Conservation (phyloP, 1,139 yeast genomes). For the Debaryomycetaceae sp. region DNA sequence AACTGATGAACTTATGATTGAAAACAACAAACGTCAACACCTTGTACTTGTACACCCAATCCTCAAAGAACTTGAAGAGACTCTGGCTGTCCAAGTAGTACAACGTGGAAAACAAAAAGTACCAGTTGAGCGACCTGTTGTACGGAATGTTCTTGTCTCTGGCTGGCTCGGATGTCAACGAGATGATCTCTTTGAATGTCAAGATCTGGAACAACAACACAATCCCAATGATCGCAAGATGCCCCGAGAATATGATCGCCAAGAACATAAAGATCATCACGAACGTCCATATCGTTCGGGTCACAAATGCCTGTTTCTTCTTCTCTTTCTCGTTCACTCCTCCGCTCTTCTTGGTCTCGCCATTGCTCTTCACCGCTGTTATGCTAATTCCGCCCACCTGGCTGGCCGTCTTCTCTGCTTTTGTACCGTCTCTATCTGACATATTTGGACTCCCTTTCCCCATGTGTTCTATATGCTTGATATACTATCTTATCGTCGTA, state of each 20-base stretch:
- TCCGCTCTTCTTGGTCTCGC: neutral
- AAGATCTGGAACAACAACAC: constrained; percentile 74
- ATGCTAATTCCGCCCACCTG: neutral
- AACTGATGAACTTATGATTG: constrained; percentile 83
- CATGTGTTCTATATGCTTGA: neutral
- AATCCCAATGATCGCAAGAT: constrained; percentile 69
- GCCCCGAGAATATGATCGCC: constrained; percentile 78
- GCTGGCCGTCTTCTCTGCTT: neutral
- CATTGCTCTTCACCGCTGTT: constrained; percentile 8
- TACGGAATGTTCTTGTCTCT: constrained; percentile 79
- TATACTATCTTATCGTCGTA: neutral
- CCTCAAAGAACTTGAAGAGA: constrained; percentile 59
- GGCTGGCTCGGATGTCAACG: constrained; percentile 80
- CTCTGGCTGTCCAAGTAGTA: constrained; percentile 89
- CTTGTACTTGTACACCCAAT: constrained; percentile 39
- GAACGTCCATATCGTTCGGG: constrained; percentile 92
- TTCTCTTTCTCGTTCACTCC: constrained; percentile 43
- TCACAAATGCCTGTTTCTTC: constrained; percentile 78
- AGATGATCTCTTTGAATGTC: constrained; percentile 88
- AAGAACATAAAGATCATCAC: constrained; percentile 84
- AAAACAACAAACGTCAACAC: constrained; percentile 40
- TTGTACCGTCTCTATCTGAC: neutral
- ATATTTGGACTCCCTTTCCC: neutral
- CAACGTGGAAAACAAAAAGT: constrained; percentile 71
- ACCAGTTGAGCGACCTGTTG: constrained; percentile 89